These are phyloP conservation scores for bread wheat (Triticum aestivum) DNA, from an alignment of 176 grass and related monocot species.

Conservation along the genomic window IWGSC_CS_RefSeq_v2.1 NC_057799.1:549400772-549401271, in stretches of 20 bases:
- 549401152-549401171: neutral
- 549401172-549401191: neutral
- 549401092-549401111: neutral
- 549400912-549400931: no score
- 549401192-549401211: slow-evolving; percentile 3
- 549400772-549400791: no score
- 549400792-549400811: no score
- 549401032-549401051: neutral
- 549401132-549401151: slow-evolving; percentile 12
- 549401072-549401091: neutral
- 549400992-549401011: no score
- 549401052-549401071: neutral
- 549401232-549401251: slow-evolving; percentile 34
- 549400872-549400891: no score
- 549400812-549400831: no score
- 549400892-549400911: no score
- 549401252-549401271: slow-evolving; percentile 45
- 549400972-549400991: no score
- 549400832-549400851: no score
- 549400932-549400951: no score
- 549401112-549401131: neutral
- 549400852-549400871: no score
- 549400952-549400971: no score
- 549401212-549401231: slow-evolving; percentile 25
- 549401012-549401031: neutral